These are phyloP conservation scores for Rhipidocladum racemiflorum DNA, from an alignment of 176 grass and related monocot genomes.

Conservation along the genomic window DNA sequence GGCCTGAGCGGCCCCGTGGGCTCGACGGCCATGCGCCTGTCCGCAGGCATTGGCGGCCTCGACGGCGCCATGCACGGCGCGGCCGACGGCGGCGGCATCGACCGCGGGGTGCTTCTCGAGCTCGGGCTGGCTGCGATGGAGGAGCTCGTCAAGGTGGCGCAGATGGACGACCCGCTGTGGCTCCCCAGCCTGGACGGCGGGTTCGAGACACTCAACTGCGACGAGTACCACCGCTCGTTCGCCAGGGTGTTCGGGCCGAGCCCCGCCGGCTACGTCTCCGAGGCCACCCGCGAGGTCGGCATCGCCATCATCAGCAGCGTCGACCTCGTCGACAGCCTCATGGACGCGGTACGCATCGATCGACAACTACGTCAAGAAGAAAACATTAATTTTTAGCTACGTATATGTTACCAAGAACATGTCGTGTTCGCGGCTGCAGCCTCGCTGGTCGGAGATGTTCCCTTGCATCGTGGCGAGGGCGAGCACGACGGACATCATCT, in stretches of 20 bases:
- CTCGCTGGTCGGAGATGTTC: slow-evolving; percentile 90
- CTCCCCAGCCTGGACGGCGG: slow-evolving; percentile 32
- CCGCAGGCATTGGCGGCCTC: slow-evolving; percentile 27
- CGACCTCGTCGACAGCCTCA: slow-evolving; percentile 81
- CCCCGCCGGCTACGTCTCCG: slow-evolving; percentile 57
- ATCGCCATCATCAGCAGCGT: slow-evolving; percentile 65
- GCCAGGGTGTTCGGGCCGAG: slow-evolving; percentile 42
- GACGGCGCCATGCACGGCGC: slow-evolving; percentile 27
- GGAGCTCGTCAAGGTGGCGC: slow-evolving; percentile 80
- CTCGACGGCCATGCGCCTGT: slow-evolving; percentile 31
- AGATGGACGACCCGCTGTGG: slow-evolving; percentile 85
- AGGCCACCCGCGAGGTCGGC: slow-evolving; percentile 70
- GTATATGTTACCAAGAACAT: background rate
- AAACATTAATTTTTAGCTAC: background rate
- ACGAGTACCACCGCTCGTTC: slow-evolving; percentile 67
- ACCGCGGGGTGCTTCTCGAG: slow-evolving; percentile 64
- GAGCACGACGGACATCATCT: slow-evolving; percentile 69
- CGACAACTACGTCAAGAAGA: background rate
- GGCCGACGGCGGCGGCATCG: slow-evolving; percentile 14
- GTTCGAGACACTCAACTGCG: slow-evolving; percentile 57
- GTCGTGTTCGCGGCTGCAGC: slow-evolving; percentile 23
- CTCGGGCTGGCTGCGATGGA: slow-evolving; percentile 88
- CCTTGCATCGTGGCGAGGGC: slow-evolving; percentile 78
- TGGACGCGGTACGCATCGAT: slow-evolving; percentile 64
- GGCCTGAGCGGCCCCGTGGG: slow-evolving; percentile 17